phyloP scores from a whole-genome alignment of 495 filamentous ascomycete species.

The Aspergillus egyptiacus region DNA sequence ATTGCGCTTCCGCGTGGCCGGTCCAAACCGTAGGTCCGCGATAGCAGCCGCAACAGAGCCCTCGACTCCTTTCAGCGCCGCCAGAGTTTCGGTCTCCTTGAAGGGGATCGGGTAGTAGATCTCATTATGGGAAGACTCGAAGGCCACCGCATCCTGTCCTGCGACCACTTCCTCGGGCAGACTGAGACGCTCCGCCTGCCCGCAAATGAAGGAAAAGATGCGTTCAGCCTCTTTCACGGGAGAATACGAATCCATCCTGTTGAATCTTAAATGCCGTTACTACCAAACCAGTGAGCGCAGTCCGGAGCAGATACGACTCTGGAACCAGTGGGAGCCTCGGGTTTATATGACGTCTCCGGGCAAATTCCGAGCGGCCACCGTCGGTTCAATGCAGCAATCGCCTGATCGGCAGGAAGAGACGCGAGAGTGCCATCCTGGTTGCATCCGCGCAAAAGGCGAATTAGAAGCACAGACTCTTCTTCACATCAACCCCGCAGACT shows the following conservation, averaged over 20 bases:
- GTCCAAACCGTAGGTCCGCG: constrained; percentile 50
- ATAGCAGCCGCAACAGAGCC: constrained; percentile 61
- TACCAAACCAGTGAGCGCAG: too few relatives aligned
- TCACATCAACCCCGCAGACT: constrained; percentile 11
- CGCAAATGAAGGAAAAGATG: constrained; percentile 38
- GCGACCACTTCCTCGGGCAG: constrained; percentile 33
- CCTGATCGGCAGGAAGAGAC: constrained; percentile 1
- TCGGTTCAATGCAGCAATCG: not conserved
- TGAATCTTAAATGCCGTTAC: not conserved
- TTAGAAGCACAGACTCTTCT: not conserved
- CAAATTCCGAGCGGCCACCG: constrained; percentile 2
- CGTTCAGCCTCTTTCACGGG: constrained; percentile 37
- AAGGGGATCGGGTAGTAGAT: constrained; percentile 59
- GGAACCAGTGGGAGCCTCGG: not conserved
- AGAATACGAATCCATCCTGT: constrained; percentile 25
- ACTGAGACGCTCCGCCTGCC: constrained; percentile 33
- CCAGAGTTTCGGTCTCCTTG: constrained; percentile 62
- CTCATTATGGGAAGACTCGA: constrained; percentile 36
- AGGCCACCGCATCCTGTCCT: constrained; percentile 34
- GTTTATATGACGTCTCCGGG: constrained; percentile 7
- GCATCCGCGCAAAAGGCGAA: constrained; percentile 1
- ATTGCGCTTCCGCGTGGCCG: constrained; percentile 25
- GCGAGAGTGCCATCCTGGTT: not conserved
- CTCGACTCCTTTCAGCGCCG: constrained; percentile 65
- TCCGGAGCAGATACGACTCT: not conserved